These are phyloP conservation scores for Aspergillus candidus DNA, from an alignment of 2,329 filamentous ascomycete species.

Conservation along the genomic window DNA sequence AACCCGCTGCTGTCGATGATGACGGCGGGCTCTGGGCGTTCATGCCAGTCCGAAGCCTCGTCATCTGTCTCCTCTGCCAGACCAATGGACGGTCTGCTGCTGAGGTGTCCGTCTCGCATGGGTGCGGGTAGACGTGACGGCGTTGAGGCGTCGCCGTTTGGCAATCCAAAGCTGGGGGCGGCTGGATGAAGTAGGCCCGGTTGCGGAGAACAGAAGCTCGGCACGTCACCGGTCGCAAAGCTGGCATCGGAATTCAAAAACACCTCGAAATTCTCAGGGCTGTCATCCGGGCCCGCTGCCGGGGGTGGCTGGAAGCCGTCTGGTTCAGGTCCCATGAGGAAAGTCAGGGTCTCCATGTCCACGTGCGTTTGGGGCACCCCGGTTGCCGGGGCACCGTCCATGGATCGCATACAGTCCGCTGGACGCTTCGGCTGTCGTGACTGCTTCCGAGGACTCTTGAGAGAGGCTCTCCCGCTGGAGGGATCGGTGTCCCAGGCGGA, in stretches of 20 bases:
- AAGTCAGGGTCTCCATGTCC: slow-evolving; percentile 6
- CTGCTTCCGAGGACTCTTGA: neutral
- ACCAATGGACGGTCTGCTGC: neutral
- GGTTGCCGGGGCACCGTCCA: neutral
- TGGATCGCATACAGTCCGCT: slow-evolving; percentile 1
- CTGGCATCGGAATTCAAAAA: slow-evolving; percentile 13
- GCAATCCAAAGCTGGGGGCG: slow-evolving; percentile 7
- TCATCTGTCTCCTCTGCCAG: too few species aligned
- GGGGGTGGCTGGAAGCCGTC: neutral
- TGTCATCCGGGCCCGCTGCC: neutral
- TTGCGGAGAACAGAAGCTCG: slow-evolving; percentile 11
- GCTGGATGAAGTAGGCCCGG: slow-evolving; percentile 1
- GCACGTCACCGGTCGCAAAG: slow-evolving; percentile 4
- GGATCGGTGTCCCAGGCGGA: neutral
- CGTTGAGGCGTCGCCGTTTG: slow-evolving; percentile 1
- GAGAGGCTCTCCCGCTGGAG: slow-evolving; percentile 2
- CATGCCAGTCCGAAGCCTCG: too few species aligned
- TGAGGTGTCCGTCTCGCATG: neutral
- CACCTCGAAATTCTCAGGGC: slow-evolving; percentile 13
- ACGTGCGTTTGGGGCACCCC: slow-evolving; percentile 1
- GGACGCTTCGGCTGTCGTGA: too few species aligned
- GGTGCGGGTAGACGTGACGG: neutral
- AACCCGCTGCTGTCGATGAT: slow-evolving; percentile 20
- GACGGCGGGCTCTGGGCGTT: slow-evolving; percentile 5
- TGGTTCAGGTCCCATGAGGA: slow-evolving; percentile 2